Base-by-base conservation (phyloP, 140 eudicot genomes). In the Anethum foeniculum region DNA sequence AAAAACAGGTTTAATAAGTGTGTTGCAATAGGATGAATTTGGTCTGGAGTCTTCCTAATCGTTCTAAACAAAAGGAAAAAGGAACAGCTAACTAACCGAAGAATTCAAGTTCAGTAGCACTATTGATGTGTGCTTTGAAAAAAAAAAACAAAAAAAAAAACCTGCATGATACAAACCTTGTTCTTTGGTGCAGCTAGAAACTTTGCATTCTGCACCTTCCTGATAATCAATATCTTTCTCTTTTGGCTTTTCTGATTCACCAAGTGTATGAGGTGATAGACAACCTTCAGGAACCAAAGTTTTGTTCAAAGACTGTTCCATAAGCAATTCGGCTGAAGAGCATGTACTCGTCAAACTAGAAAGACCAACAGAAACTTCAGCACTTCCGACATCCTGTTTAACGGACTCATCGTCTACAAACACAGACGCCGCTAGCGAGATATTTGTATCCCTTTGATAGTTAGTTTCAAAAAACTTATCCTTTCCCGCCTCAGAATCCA, bases 141-240 rank as follows among this genome's bases (percentile, higher is more conserved):
- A 48, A 18, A 8, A 11, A 76, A 16, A 34, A 27, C 16, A 23
- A 23, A 49, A 49, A 23, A 49, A 49, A 62, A 18, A 3, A 4
- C 18, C 36, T 77, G 52, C 48, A 77, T 32, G 48, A 38, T 71
- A 48, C 41, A 56, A 85, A 90, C 96, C 93, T 49, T 87, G 77
- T 79, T 82, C 79, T 76, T 48, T 34, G 67, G 52, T 76, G 23
- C 58, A 62, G 41, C 80, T 60, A 39, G 68, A 81, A 80, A 54
- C 30, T 54, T 47, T 85, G 60, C 36, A 47, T 41, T 72, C 74
- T 77, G 74, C 82, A 54, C 44, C 52, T 75, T 30, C 80, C 43
- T 38, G 48, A 21, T 44, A 46, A 46, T 14, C 15, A 34, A 51
- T 12, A 43, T 72, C 81, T 39, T 77, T 79, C 3, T 48, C 69